phyloP scores from a whole-genome alignment of 2,329 filamentous ascomycete genomes.

The Cercospora sp. region DNA sequence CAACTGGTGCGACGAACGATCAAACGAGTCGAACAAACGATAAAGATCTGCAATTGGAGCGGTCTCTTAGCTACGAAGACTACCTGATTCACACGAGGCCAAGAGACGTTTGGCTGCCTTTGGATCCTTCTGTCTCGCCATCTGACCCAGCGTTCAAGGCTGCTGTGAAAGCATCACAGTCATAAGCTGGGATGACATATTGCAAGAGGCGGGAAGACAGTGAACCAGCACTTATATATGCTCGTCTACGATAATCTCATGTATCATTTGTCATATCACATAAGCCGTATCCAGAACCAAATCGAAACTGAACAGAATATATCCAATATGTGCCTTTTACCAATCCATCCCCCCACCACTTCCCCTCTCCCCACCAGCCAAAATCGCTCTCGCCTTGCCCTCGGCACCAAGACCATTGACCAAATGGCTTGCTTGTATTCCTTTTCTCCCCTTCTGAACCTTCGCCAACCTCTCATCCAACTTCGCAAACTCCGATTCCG shows the following conservation, averaged over 20 bases:
- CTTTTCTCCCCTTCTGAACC: slow-evolving; percentile 53
- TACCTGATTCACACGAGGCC: slow-evolving; percentile 4
- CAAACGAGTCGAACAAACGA: neutral
- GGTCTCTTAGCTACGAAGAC: slow-evolving; percentile 7
- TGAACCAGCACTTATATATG: neutral
- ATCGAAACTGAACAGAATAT: neutral
- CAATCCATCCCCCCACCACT: slow-evolving; percentile 46
- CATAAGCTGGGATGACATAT: neutral
- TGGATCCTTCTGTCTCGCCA: slow-evolving; percentile 8
- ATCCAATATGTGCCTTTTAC: slow-evolving; percentile 21
- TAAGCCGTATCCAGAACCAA: neutral
- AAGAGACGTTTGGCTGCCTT: slow-evolving; percentile 6
- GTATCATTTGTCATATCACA: neutral
- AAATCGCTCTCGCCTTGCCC: slow-evolving; percentile 46
- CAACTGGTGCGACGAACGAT: neutral
- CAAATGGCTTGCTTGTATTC: slow-evolving; percentile 47
- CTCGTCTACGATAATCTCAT: neutral
- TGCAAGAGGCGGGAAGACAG: neutral
- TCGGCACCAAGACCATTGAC: slow-evolving; percentile 46
- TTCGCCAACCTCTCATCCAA: slow-evolving; percentile 58
- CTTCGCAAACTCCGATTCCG: slow-evolving; percentile 48
- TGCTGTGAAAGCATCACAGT: slow-evolving; percentile 3
- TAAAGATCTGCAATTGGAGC: neutral
- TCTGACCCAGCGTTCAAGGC: slow-evolving; percentile 10
- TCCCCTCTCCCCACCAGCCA: slow-evolving; percentile 49